phyloP scores from a whole-genome alignment of 2,329 filamentous ascomycete genomes.

The Byssothecium circinans region DNA sequence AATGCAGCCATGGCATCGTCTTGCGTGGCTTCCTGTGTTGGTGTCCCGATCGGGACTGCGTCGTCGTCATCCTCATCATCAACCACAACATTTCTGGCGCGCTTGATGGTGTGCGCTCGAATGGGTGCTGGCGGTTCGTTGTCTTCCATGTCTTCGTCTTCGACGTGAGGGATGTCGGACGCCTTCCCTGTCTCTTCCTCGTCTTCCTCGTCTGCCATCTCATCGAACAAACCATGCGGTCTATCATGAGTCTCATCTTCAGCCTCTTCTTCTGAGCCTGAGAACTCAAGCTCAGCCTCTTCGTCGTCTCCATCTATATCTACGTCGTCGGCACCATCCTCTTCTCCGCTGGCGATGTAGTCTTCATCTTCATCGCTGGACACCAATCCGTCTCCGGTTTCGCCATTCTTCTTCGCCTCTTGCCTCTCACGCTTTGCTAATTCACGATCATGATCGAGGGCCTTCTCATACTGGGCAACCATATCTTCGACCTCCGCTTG shows the following conservation, averaged over 20 bases:
- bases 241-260: slow-evolving; percentile 42
- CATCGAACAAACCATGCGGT: slow-evolving; percentile 38
- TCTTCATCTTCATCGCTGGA: slow-evolving; percentile 59
- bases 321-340: slow-evolving; percentile 48
- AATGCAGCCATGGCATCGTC: slow-evolving; percentile 43
- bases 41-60: slow-evolving; percentile 13
- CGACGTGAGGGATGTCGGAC: slow-evolving; percentile 18
- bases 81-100: slow-evolving; percentile 57
- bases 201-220: slow-evolving; percentile 45
- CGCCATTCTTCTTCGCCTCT: slow-evolving; percentile 65
- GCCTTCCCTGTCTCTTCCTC: slow-evolving; percentile 14
- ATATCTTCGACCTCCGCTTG: slow-evolving; percentile 85
- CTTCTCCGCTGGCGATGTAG: slow-evolving; percentile 50
- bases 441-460: slow-evolving; percentile 75
- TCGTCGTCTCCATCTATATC: slow-evolving; percentile 44
- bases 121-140: slow-evolving; percentile 48
- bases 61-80: slow-evolving; percentile 60
- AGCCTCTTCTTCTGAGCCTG: slow-evolving; percentile 48
- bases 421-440: slow-evolving; percentile 77
- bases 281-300: slow-evolving; percentile 45
- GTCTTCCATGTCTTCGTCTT: slow-evolving; percentile 50
- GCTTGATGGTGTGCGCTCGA: slow-evolving; percentile 55
- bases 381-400: slow-evolving; percentile 47
- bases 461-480: slow-evolving; percentile 67
- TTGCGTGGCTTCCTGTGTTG: slow-evolving; percentile 28